A percentile compares a stretch with the other conserved stretches of the same genome.
These are phyloP conservation scores for Podospora anserina DNA, from an alignment of 495 filamentous ascomycete species.

Conservation along the genomic window DNA sequence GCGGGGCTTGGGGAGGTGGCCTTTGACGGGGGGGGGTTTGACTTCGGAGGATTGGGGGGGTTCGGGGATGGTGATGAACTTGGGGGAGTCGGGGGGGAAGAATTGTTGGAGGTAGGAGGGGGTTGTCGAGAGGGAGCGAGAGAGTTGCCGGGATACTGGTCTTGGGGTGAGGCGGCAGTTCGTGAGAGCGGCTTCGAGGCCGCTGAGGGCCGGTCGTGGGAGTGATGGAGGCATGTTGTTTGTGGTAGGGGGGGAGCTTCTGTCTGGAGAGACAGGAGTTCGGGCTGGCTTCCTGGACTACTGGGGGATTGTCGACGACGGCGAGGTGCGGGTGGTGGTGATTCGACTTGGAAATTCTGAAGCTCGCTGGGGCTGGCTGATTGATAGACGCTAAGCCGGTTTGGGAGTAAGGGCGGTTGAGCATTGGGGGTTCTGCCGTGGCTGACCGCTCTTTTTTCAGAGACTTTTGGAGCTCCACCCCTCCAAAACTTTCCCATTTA, in stretches of 20 bases:
- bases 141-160: slow-evolving; percentile 53
- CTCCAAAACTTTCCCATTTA: slow-evolving; percentile 30
- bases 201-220: slow-evolving; percentile 23
- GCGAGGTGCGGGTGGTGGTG: slow-evolving; percentile 6
- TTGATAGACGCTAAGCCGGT: slow-evolving; percentile 17
- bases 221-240: slow-evolving; percentile 18
- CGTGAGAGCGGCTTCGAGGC: slow-evolving; percentile 26
- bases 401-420: slow-evolving; percentile 14
- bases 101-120: slow-evolving; percentile 9
- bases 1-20: slow-evolving; percentile 46
- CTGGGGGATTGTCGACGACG: slow-evolving; percentile 9
- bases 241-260: not conserved
- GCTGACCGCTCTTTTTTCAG: slow-evolving; percentile 28
- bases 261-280: slow-evolving; percentile 5
- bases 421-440: slow-evolving; percentile 20
- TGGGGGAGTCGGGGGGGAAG: slow-evolving; percentile 46
- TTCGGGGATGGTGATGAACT: slow-evolving; percentile 44
- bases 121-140: slow-evolving; percentile 26
- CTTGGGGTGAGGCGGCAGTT: slow-evolving; percentile 63
- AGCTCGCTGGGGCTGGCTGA: slow-evolving; percentile 8
- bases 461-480: slow-evolving; percentile 26
- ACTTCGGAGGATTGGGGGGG: slow-evolving; percentile 42
- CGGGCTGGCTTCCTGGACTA: slow-evolving; percentile 11
- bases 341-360: slow-evolving; percentile 29
- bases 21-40: slow-evolving; percentile 35